Percentiles rank a stretch among this genome's conserved stretches.
These are phyloP conservation scores for Phaeosphaeriaceae sp. DNA, from an alignment of 2,329 filamentous ascomycete genomes.

Conservation along the genomic window DNA sequence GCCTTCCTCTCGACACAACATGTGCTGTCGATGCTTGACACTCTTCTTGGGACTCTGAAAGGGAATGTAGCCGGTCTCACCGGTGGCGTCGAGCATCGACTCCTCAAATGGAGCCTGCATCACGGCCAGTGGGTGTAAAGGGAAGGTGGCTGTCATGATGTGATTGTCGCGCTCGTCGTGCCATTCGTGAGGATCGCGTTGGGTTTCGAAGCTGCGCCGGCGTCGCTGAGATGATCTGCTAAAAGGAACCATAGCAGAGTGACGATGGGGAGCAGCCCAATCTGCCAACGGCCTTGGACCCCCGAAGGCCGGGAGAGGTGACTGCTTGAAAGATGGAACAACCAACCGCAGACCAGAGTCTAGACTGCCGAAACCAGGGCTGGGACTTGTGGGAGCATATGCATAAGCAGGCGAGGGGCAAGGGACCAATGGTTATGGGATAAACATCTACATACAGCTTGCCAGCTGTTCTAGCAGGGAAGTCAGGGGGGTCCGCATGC, in stretches of 20 bases:
- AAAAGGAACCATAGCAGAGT: constrained; percentile 32
- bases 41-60: constrained; percentile 51
- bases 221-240: constrained; percentile 28
- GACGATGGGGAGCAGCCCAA: constrained; percentile 7
- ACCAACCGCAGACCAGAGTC: constrained; percentile 26
- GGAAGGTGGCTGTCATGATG: constrained; percentile 49
- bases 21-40: constrained; percentile 43
- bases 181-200: constrained; percentile 39
- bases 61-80: constrained; percentile 41
- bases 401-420: constrained; percentile 32
- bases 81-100: constrained; percentile 74
- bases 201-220: constrained; percentile 24
- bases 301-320: constrained; percentile 22
- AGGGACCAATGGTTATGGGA: constrained; percentile 5
- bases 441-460: not conserved
- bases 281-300: constrained; percentile 8
- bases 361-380: constrained; percentile 26
- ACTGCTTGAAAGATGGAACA: constrained; percentile 31
- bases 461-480: constrained; percentile 26
- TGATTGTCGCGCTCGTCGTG: constrained; percentile 39
- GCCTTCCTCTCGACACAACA: constrained; percentile 66
- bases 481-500: constrained; percentile 26
- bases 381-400: constrained; percentile 28
- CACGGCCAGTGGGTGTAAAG: constrained; percentile 73
- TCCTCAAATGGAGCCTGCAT: constrained; percentile 86